Evolutionary conservation across 345 rosid genomes (phyloP).

Genomic region (Gynandropsis gynandra): DNA sequence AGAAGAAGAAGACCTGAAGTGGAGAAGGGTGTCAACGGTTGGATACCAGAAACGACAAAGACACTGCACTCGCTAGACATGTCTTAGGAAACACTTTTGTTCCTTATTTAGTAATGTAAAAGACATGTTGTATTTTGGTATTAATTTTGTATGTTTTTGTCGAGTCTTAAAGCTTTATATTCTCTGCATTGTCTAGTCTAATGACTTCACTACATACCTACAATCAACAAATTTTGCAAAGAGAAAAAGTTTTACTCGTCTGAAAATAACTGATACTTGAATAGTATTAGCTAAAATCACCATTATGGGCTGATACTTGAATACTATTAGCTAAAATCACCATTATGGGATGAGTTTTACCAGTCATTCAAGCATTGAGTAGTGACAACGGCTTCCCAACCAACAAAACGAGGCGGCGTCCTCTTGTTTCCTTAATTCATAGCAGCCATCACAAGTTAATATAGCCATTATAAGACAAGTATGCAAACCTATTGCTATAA

Average conservation of each 20-base stretch:
- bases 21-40: too few species aligned
- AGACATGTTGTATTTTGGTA: too few species aligned
- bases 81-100: too few species aligned
- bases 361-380: conserved; percentile 98
- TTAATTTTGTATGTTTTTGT: too few species aligned
- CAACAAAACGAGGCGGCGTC: conserved; percentile 92
- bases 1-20: too few species aligned
- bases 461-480: conserved; percentile 13
- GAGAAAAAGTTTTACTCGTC: too few species aligned
- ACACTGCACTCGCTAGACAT: too few species aligned
- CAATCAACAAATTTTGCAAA: not conserved
- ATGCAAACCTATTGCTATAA: not conserved
- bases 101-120: too few species aligned
- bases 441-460: conserved; percentile 19
- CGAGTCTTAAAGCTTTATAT: conserved; percentile 83
- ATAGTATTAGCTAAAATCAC: too few species aligned
- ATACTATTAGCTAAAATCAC: not conserved
- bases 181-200: conserved; percentile 93
- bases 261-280: too few species aligned
- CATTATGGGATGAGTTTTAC: conserved; percentile 28
- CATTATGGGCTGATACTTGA: too few species aligned
- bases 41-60: too few species aligned
- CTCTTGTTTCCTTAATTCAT: conserved; percentile 84
- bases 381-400: conserved; percentile 89
- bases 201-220: conserved; percentile 94